These are phyloP conservation scores for Cutaneotrichosporon dermatis DNA, from an alignment of 1,284 basidiomycete genomes.

Conservation along the genomic window DNA sequence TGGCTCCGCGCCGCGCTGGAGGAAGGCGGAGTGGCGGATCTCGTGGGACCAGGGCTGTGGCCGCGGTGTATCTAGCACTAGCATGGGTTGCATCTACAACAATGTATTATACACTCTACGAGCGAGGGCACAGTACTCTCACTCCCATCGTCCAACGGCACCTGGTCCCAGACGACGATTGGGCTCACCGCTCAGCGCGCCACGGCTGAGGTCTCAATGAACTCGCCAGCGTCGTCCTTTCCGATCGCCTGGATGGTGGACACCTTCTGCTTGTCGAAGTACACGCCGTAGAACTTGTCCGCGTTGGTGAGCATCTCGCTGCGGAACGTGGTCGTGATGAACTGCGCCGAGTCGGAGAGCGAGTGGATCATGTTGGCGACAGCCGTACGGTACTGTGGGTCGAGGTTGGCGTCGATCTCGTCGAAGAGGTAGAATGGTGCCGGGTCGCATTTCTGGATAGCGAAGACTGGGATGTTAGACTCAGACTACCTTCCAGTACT, in stretches of 20 bases:
- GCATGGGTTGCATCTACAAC: conserved; percentile 1
- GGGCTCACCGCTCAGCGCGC: too few relatives aligned
- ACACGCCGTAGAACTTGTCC: conserved; percentile 97
- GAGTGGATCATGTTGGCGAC: conserved; percentile 98
- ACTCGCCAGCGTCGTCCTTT: conserved; percentile 44
- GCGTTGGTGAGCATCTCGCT: conserved; percentile 82
- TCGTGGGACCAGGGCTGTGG: conserved; percentile 48
- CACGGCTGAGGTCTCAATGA: conserved; percentile 25
- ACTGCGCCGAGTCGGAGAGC: conserved; percentile 80
- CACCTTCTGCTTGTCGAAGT: conserved; percentile 93
- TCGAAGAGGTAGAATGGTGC: conserved; percentile 99
- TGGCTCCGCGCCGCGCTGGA: conserved; percentile 40
- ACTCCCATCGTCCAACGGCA: too few relatives aligned
- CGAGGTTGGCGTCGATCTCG: conserved; percentile 98
- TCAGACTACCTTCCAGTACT: too few relatives aligned
- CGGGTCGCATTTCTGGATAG: conserved; percentile 98
- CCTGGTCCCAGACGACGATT: too few relatives aligned
- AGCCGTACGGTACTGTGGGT: conserved; percentile 94
- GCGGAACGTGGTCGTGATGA: conserved; percentile 97
- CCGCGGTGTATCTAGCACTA: conserved; percentile 24
- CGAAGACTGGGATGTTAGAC: conserved; percentile 64
- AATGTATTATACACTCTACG: conserved; percentile 1
- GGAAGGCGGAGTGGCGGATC: conserved; percentile 29
- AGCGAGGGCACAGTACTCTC: too few relatives aligned
- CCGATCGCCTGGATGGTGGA: conserved; percentile 53